These are phyloP conservation scores for Euphorbia celastroides DNA, from an alignment of 441 rosid species.

Conservation along the genomic window DNA sequence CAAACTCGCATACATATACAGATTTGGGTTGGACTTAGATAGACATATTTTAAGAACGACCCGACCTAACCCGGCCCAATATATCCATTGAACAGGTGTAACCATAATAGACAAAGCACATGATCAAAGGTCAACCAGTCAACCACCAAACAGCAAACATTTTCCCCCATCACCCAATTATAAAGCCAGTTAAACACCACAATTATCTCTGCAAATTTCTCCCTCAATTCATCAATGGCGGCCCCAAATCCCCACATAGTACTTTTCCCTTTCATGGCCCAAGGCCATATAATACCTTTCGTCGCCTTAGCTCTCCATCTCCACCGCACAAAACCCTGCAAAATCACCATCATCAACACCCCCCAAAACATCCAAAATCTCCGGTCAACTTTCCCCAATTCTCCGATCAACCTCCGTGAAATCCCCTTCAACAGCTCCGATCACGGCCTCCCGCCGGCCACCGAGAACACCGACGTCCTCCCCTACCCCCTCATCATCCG, in stretches of 20 bases:
- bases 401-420: conserved; percentile 45
- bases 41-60: no score
- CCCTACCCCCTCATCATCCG: conserved; percentile 36
- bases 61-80: no score
- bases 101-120: no score
- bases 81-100: no score
- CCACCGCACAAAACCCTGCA: conserved; percentile 27
- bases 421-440: conserved; percentile 42
- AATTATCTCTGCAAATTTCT: neutral
- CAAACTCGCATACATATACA: no score
- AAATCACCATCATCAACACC: conserved; percentile 48
- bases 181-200: no score
- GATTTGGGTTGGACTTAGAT: no score
- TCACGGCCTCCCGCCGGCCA: conserved; percentile 44
- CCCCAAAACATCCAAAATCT: conserved; percentile 48
- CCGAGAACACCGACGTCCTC: conserved; percentile 49
- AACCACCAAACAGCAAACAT: no score
- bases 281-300: conserved; percentile 77
- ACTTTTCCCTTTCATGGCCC: conserved; percentile 80
- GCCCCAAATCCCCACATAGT: conserved; percentile 30
- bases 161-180: no score
- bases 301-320: conserved; percentile 59
- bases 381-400: conserved; percentile 35
- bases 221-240: conserved; percentile 17
- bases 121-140: no score